A percentile compares a stretch with the other conserved stretches of the same genome.
Evolutionary conservation across 768 basidiomycete genomes (phyloP).

Genomic region (Xerocomus spinulosus): DNA sequence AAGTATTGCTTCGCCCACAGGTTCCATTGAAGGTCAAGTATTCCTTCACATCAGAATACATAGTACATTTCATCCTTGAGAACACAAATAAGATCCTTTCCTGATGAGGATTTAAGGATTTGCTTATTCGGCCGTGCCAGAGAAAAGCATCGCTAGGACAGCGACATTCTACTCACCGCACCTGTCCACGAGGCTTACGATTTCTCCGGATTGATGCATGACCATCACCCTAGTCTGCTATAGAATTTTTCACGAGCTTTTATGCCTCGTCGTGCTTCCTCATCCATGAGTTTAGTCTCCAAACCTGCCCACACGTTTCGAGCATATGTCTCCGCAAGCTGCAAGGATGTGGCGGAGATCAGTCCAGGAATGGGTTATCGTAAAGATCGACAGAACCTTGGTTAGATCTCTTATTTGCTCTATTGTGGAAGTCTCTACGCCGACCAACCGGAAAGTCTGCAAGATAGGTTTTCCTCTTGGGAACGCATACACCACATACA

Average conservation of each 20-base stretch:
- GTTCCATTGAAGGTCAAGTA: no score
- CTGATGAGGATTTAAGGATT: no score
- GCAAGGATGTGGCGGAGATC: constrained; percentile 43
- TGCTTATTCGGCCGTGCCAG: no score
- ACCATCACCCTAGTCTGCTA: constrained; percentile 19
- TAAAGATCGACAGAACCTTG: constrained; percentile 38
- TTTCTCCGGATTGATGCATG: no score
- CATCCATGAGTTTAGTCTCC: constrained; percentile 61
- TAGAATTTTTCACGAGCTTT: constrained; percentile 55
- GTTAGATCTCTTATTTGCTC: constrained; percentile 48
- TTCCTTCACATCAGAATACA: no score
- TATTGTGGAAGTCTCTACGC: constrained; percentile 53
- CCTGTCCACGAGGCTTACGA: no score
- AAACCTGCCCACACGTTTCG: constrained; percentile 50
- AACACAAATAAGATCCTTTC: no score
- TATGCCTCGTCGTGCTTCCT: constrained; percentile 53
- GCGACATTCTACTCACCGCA: no score
- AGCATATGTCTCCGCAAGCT: constrained; percentile 70
- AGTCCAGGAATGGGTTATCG: background rate
- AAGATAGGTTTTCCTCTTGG: constrained; percentile 38
- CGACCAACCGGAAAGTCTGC: constrained; percentile 62
- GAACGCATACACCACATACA: constrained; percentile 67
- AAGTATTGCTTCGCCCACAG: no score
- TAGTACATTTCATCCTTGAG: no score
- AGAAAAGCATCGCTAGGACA: no score